phyloP scores from a whole-genome alignment of 805 yeast genomes.

The Dipodascus geniculatus region DNA sequence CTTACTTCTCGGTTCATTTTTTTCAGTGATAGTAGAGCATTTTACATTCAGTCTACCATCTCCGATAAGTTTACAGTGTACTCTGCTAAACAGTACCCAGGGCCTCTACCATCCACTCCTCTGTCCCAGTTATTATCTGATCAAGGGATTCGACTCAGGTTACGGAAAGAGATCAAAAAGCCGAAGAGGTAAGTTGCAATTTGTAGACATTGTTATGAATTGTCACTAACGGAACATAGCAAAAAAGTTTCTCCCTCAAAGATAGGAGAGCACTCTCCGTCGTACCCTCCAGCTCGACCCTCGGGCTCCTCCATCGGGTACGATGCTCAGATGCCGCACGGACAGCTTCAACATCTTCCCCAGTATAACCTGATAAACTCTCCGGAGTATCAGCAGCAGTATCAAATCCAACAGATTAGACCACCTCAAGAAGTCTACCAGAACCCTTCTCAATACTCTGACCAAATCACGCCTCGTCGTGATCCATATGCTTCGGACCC shows the following conservation, averaged over 20 bases:
- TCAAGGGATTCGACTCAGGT: constrained; percentile 1
- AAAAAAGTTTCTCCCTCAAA: background rate
- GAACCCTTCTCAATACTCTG: background rate
- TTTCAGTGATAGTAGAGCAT: background rate
- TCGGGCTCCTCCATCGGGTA: background rate
- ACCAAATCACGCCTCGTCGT: background rate
- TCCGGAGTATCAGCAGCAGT: background rate
- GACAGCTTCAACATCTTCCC: background rate
- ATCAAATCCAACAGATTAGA: background rate
- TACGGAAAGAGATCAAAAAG: constrained; percentile 1
- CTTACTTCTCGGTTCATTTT: background rate
- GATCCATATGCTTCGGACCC: background rate
- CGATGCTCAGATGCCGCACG: background rate
- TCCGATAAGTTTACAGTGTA: background rate
- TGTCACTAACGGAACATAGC: no score
- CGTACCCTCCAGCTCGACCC: background rate
- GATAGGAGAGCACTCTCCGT: background rate
- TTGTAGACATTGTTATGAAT: no score
- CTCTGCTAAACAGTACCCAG: constrained; percentile 2
- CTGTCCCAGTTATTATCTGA: constrained; percentile 1
- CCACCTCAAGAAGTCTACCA: background rate
- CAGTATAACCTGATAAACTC: background rate
- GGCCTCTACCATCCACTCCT: background rate
- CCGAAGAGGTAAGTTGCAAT: constrained; percentile 1
- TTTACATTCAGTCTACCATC: background rate